A percentile compares a stretch with the other conserved stretches of the same genome.
These are phyloP conservation scores for Eutrema heterophyllum DNA, from an alignment of 345 rosid species.

Conservation along the genomic window DNA sequence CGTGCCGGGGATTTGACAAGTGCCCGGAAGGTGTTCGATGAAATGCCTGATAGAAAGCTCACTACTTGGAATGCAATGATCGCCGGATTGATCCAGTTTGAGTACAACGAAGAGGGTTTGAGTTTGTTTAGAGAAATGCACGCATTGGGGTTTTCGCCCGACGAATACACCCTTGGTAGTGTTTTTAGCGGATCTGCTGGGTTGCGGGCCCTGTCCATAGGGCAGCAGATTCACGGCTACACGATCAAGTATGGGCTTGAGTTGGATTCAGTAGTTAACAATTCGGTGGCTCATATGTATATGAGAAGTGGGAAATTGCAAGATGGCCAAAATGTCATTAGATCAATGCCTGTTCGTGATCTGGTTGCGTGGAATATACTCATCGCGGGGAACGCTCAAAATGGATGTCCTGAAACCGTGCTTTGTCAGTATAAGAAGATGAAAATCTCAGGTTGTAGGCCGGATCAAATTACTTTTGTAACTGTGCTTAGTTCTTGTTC, in stretches of 20 bases:
- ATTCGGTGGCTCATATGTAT: slow-evolving; percentile 74
- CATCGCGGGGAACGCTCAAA: slow-evolving; percentile 60
- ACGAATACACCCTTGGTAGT: slow-evolving; percentile 60
- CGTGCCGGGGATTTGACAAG: slow-evolving; percentile 39
- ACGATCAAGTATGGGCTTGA: slow-evolving; percentile 47
- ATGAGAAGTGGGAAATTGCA: slow-evolving; percentile 55
- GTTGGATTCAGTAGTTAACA: slow-evolving; percentile 47
- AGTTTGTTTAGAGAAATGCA: slow-evolving; percentile 51
- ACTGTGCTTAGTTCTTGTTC: slow-evolving; percentile 71
- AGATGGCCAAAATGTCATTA: slow-evolving; percentile 60
- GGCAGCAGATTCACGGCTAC: slow-evolving; percentile 57
- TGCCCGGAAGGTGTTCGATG: slow-evolving; percentile 60
- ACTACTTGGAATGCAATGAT: slow-evolving; percentile 74
- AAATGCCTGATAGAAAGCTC: slow-evolving; percentile 57
- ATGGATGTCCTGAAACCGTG: slow-evolving; percentile 49
- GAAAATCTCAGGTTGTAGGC: slow-evolving; percentile 55
- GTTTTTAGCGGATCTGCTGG: slow-evolving; percentile 68
- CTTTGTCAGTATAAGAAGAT: slow-evolving; percentile 45
- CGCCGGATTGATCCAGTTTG: slow-evolving; percentile 47
- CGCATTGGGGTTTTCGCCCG: slow-evolving; percentile 43
- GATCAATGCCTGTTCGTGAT: slow-evolving; percentile 42
- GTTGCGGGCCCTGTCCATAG: slow-evolving; percentile 36
- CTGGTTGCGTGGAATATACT: slow-evolving; percentile 74
- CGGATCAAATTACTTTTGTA: slow-evolving; percentile 59
- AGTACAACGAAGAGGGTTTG: slow-evolving; percentile 56